Evolutionary conservation across 1,284 basidiomycete species (phyloP), one percentile per base, ranked within the genome.

Genomic region (Flammula alnicola): DNA sequence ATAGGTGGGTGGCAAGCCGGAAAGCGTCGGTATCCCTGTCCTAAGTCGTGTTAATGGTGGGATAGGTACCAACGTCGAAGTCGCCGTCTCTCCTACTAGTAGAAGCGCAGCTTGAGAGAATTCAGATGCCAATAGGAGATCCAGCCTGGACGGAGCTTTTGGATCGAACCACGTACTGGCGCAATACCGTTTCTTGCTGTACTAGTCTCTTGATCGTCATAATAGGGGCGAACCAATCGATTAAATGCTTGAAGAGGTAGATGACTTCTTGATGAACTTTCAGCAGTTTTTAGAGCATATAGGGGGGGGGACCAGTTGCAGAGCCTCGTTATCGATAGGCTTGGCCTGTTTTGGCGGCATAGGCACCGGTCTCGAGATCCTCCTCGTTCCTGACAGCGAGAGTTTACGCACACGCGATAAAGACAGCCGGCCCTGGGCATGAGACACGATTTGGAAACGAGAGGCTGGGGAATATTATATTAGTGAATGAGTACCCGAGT

Each of bases 261-360:
- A 73, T 1, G 58, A 66, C 14, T 63, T 69, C 14, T 68, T 74
- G 46, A 66, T 63, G 54, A 81, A 81, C 55, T 61, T 79, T 37
- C 80, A 78, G 49, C 63, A 70, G n/a, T 83, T 84, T 60, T 71
- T 84, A 65, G 63, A 69, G 23, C 76, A 80, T 58, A 78, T 83
- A 48, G 81, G 81, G 78, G 51, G 59, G 70, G 51, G 27, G 37
- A n/a, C 10, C 4, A 39, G 4, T 7, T 14, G 10, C 14, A 19
- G 22, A 43, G 7, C n/a, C 8, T 12, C 25, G 7, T 8, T 23
- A 16, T 14, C 22, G 9, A 9, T n/a, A 4, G 5, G 19, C 19
- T 49, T 25, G 42, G 20, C 8, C 6, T 5, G 5, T 14, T 35
- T 23, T 11, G 19, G 20, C 23, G 16, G 12, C 11, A 23, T 33